Conservation (phyloP, 768 basidiomycete genomes). For the Pulveroboletus sp. region DNA sequence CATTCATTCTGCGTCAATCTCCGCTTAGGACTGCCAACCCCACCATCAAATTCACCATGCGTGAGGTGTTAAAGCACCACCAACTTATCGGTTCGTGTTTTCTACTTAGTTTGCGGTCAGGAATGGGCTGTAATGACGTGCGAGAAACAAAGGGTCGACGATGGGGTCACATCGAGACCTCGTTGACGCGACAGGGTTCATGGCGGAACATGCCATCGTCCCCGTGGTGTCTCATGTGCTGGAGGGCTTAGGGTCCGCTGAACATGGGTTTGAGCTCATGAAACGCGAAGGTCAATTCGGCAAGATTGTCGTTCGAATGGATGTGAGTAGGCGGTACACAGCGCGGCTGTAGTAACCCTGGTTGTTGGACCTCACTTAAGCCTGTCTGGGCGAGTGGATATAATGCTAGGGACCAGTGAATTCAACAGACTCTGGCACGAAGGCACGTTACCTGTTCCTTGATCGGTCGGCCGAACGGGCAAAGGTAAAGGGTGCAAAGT, state of each 20-base stretch:
- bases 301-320: slow-evolving; percentile 62
- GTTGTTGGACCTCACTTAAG: background rate
- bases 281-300: slow-evolving; percentile 67
- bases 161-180: slow-evolving; percentile 82
- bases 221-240: slow-evolving; percentile 69
- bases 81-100: slow-evolving; percentile 58
- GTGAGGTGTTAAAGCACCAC: slow-evolving; percentile 69
- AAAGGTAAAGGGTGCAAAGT: slow-evolving; percentile 1
- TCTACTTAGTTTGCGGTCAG: background rate
- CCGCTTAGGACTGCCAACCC: slow-evolving; percentile 56
- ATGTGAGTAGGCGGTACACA: slow-evolving; percentile 17
- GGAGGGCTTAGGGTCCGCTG: slow-evolving; percentile 58
- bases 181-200: slow-evolving; percentile 63
- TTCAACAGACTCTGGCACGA: background rate
- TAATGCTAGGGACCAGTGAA: background rate
- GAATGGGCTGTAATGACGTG: slow-evolving; percentile 11
- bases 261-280: slow-evolving; percentile 68
- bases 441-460: background rate
- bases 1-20: slow-evolving; percentile 9
- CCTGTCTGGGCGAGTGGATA: background rate
- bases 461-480: background rate
- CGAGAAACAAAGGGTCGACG: slow-evolving; percentile 54
- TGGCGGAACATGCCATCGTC: slow-evolving; percentile 58
- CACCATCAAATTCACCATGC: slow-evolving; percentile 66
- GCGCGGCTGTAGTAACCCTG: slow-evolving; percentile 20